Base-by-base conservation (phyloP, 176 grass and related monocot species). In the Chrysopogon serrulatus region DNA sequence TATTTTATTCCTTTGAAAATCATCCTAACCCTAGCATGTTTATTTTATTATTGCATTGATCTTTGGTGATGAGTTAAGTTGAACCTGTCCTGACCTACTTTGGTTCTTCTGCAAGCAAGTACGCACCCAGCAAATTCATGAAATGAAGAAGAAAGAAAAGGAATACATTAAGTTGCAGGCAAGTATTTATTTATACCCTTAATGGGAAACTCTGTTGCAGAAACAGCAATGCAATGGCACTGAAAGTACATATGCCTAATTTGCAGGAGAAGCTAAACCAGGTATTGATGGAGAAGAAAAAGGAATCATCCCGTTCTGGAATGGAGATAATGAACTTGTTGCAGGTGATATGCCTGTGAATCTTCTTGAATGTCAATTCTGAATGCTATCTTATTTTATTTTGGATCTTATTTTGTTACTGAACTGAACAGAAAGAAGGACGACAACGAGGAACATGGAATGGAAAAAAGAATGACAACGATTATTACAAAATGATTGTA, bases 401-500 rank as follows among this genome's bases (percentile, higher is more conserved):
- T 65, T 21, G 21, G n/a, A 35, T 26, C 53, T 68, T 82, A 47
- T 40, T 24, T 12, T 41, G 23, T 31, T 90, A 41, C 80, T 79
- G 85, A 72, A 90, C 79, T 82, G 77, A 65, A 88, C 68, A 96
- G 93, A 99, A 96, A 96, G 97, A 99, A 89, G 97, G 97, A 27
- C 88, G 91, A 3, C 93, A 99, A 57, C 86, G 91, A 57, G 97
- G 96, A 69, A 99, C 97, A 71, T 99, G 97, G 97, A 99, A 78
- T 65, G 93, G 91, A 64, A 99, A 96, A 81, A 99, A 99, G 90
- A 92, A 94, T 62, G 97, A 96, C 61, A 96, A 79, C 48, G 97
- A 99, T 78, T 99, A 92, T 56, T 99, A 87, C 62, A 99, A 99
- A 91, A 99, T 96, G 97, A 99, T 99, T 69, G 97, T 99, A 96